These are phyloP conservation scores for Penicillium sp. DNA, from an alignment of 2,329 filamentous ascomycete species.

Conservation along the genomic window DNA sequence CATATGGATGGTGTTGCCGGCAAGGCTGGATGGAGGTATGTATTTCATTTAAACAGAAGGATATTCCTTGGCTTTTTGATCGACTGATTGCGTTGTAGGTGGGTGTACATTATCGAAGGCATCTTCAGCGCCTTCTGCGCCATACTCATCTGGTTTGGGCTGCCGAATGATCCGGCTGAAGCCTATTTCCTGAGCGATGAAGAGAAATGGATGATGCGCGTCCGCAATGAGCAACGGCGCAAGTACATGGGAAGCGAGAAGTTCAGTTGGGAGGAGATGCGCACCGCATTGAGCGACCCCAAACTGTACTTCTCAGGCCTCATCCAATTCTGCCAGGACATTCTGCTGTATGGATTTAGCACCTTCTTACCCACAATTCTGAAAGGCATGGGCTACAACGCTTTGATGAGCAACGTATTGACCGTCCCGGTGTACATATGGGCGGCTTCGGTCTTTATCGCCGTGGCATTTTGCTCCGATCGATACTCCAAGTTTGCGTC, in stretches of 20 bases:
- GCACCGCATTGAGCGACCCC: conserved; percentile 55
- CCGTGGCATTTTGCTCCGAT: conserved; percentile 56
- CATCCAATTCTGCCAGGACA: conserved; percentile 61
- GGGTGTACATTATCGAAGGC: conserved; percentile 60
- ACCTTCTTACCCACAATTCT: conserved; percentile 65
- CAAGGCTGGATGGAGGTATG: conserved; percentile 55
- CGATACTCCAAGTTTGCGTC: conserved; percentile 41
- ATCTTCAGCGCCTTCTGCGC: conserved; percentile 53
- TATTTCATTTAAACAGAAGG: background rate
- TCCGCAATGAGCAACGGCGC: conserved; percentile 53
- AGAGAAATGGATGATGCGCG: conserved; percentile 58
- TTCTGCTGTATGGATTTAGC: conserved; percentile 62
- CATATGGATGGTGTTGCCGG: conserved; percentile 56
- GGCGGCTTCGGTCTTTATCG: conserved; percentile 55
- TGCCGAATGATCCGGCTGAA: conserved; percentile 55
- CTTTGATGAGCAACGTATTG: conserved; percentile 59
- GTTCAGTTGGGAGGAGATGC: conserved; percentile 59
- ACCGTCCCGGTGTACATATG: conserved; percentile 64
- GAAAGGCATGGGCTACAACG: conserved; percentile 57
- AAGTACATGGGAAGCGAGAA: conserved; percentile 59
- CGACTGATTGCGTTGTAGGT: conserved; percentile 33
- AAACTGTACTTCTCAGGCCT: conserved; percentile 59
- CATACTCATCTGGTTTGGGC: conserved; percentile 53
- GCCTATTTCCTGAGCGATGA: conserved; percentile 58
- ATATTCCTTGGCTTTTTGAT: background rate